phyloP scores from a whole-genome alignment of 2,329 filamentous ascomycete species.

The Madurella mycetomatis region DNA sequence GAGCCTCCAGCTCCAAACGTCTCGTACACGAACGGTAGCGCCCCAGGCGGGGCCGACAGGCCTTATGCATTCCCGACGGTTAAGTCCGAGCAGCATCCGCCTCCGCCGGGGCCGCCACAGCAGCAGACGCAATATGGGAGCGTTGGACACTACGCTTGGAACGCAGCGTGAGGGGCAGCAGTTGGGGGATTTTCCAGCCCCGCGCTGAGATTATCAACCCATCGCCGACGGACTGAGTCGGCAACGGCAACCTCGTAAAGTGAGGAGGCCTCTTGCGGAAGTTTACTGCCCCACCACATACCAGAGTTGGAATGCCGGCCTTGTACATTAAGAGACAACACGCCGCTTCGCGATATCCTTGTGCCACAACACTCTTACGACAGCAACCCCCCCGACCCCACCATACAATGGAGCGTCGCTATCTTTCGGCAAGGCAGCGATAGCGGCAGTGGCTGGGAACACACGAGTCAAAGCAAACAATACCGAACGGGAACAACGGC shows the following conservation, averaged over 20 bases:
- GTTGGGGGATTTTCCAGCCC: neutral
- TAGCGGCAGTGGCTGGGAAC: too few species aligned
- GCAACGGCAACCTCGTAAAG: neutral
- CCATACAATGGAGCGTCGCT: too few species aligned
- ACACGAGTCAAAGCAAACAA: too few species aligned
- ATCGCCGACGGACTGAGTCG: neutral
- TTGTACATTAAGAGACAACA: too few species aligned
- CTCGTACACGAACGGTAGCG: constrained; percentile 38
- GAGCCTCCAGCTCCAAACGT: constrained; percentile 41
- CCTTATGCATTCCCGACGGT: constrained; percentile 44
- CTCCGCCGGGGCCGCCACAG: neutral
- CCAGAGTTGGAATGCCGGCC: too few species aligned
- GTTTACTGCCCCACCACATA: too few species aligned
- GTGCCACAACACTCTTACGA: too few species aligned
- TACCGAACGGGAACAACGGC: too few species aligned
- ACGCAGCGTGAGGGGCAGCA: constrained; percentile 37
- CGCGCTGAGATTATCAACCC: neutral
- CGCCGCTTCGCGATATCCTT: too few species aligned
- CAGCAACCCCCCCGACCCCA: too few species aligned
- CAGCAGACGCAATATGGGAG: constrained; percentile 34
- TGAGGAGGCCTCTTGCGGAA: neutral
- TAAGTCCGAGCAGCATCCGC: constrained; percentile 33
- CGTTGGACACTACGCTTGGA: constrained; percentile 57
- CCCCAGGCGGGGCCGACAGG: constrained; percentile 35
- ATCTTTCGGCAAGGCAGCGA: too few species aligned